Base-by-base conservation (phyloP, 495 filamentous ascomycete species). In the Aspergillus affinis region DNA sequence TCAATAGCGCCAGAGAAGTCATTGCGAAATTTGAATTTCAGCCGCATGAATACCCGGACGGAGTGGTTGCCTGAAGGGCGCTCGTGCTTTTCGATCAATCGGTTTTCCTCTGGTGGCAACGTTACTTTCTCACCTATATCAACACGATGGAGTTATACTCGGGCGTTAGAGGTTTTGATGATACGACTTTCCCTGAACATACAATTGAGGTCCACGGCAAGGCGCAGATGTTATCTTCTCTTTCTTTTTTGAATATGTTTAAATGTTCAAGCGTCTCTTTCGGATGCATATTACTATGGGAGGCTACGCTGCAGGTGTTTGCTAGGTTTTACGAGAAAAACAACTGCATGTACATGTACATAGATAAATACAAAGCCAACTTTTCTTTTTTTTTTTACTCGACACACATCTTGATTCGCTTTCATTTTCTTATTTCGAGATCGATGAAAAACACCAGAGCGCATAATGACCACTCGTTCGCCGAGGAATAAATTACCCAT, bases 11-110 rank as follows among this genome's bases (percentile, higher is more conserved):
- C 15, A 69, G 73, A 21, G 57, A 67, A 26, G 72, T 80, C 10
- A 72, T 80, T 45, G 46, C 66, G 17, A 77, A 71, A 55, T 78
- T 80, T 51, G 66, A 67, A n/a, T 80, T 80, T 52, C 64, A 73
- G 27, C 67, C 75, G 46, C 54, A 65, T 29, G 77, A 80, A 53
- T 80, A 75, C 55, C 72, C 76, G 15, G 69, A 71, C 9, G 72
- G 68, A 4, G 61, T 68, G 49, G 54, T 58, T 51, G 30, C 61
- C 26, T 61, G 48, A 56, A 9, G 41, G 17, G 20, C 23, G 47
- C 12, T 41, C 36, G 9, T 12, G 13, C 36, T 15, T 41, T 41
- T 15, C 12, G 36, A 41, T 41, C 9, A 0, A 2, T 41, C 1
- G 13, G 36, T 15, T 41, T 41, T n/a, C n/a, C 0, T 41, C 12